Evolutionary conservation across 768 basidiomycete genomes (phyloP), one percentile per base, ranked within the genome.

Genomic region (Cubamyces lactineus): DNA sequence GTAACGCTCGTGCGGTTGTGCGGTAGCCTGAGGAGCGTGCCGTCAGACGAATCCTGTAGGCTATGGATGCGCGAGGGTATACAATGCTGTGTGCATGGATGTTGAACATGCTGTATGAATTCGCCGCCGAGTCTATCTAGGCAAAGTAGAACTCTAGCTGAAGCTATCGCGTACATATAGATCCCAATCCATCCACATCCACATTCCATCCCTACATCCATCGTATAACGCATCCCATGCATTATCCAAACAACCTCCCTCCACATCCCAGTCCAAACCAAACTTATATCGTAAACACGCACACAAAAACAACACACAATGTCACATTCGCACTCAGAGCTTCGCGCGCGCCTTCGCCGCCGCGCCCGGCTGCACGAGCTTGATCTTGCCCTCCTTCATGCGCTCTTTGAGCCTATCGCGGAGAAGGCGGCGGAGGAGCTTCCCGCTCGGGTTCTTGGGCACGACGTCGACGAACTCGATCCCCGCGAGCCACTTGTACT

Each of bases 401-500:
- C 64, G 48, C 24, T 47, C 61, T 55, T 55, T 53, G 30, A 69
- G 69, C 42, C 53, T 61, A 47, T 73, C 72, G 38, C 72, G 67
- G 54, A 72, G 64, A 12, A 71, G 49, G 17, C 73, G 71, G 38
- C 73, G 69, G 45, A 73, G 52, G 38, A 73, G 63, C 67, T 73
- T 73, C 39, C 72, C 72, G 59, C 70, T 71, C 30, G 70, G 67
- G 61, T 69, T 72, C 71, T 70, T 73, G n/a, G 72, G 72, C 26
- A 73, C 66, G n/a, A 50, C 63, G 58, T 78, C 75, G 30, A 77
- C 57, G 65, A 78, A 77, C 63, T 74, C 71, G 16, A 79, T 72
- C 17, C 77, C 78, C 16, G 73, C 71, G 19, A 79, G 63, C 64
- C 71, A 70, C 70, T 79, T 79, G 67, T 76, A 79, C 51, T 72